These are phyloP conservation scores for Adansonia gregorii DNA, from an alignment of 441 rosid genomes.

Conservation along the genomic window DNA sequence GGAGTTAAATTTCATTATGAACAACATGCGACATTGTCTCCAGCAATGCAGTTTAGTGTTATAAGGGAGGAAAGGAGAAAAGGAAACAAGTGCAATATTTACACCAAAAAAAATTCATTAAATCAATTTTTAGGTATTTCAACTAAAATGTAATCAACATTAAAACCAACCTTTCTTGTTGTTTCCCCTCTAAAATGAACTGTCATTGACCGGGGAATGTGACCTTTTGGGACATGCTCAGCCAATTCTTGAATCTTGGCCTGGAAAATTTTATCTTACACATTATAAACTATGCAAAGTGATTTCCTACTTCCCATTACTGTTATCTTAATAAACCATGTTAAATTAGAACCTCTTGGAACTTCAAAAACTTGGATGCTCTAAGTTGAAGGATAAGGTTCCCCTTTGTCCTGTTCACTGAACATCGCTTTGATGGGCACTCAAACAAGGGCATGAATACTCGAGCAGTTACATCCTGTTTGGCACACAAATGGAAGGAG, in stretches of 20 bases:
- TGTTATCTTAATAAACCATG: slow-evolving; percentile 17
- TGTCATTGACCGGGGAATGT: slow-evolving; percentile 94
- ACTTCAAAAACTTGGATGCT: slow-evolving; percentile 95
- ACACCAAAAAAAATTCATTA: not conserved
- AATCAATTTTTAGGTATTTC: not conserved
- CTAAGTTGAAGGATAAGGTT: slow-evolving; percentile 96
- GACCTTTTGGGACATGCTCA: slow-evolving; percentile 98
- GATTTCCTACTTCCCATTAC: slow-evolving; percentile 15
- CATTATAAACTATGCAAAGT: slow-evolving; percentile 24
- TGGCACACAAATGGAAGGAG: slow-evolving; percentile 31
- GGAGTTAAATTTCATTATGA: slow-evolving; percentile 12
- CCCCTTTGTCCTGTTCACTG: slow-evolving; percentile 65
- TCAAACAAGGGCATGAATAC: slow-evolving; percentile 93
- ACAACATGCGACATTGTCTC: not conserved
- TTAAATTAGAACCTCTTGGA: slow-evolving; percentile 80
- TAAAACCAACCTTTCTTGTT: slow-evolving; percentile 84
- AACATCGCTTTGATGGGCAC: slow-evolving; percentile 82
- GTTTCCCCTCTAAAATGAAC: slow-evolving; percentile 98
- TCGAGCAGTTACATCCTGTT: slow-evolving; percentile 92
- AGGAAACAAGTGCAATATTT: slow-evolving; percentile 7
- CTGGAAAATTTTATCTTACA: slow-evolving; percentile 47
- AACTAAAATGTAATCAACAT: not conserved
- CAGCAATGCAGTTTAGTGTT: not conserved
- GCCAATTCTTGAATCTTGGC: slow-evolving; percentile 99
- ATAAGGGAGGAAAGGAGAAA: not conserved